These are phyloP conservation scores for Ilyonectria robusta DNA, from an alignment of 2,329 filamentous ascomycete genomes.

Conservation along the genomic window DNA sequence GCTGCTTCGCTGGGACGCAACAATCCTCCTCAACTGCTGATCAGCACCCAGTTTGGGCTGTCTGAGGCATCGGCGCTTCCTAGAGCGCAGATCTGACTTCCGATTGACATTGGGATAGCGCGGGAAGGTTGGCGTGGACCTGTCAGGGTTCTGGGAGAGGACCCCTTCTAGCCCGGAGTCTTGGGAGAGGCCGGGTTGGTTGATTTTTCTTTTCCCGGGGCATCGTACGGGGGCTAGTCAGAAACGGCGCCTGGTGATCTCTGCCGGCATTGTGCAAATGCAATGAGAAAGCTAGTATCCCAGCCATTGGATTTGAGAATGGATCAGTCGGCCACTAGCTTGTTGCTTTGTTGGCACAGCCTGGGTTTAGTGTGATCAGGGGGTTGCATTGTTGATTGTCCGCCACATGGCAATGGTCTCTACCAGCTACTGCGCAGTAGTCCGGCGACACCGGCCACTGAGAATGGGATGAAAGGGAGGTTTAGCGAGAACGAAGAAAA, in stretches of 20 bases:
- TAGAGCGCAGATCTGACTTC: conserved; percentile 2
- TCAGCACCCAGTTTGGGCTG: conserved; percentile 14
- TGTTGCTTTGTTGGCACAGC: conserved; percentile 29
- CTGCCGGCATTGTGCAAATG: conserved; percentile 12
- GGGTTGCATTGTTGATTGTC: conserved; percentile 14
- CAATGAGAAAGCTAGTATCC: conserved; percentile 11
- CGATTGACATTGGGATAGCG: conserved; percentile 11
- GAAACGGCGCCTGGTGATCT: conserved; percentile 3
- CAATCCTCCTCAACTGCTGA: conserved; percentile 16
- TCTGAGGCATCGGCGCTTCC: neutral
- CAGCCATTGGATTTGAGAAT: conserved; percentile 1
- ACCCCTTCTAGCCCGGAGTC: neutral
- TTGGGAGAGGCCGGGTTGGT: neutral
- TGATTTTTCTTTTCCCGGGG: neutral
- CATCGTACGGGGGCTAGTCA: neutral
- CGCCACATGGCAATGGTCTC: conserved; percentile 37
- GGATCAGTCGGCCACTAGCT: conserved; percentile 3
- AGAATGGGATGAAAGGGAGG: neutral
- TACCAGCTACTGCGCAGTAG: neutral
- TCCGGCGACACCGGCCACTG: neutral
- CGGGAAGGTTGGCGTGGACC: neutral
- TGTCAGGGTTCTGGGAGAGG: neutral
- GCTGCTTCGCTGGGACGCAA: conserved; percentile 6
- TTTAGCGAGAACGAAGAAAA: neutral
- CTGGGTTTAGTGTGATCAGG: conserved; percentile 27